Percentiles rank a stretch among this genome's conserved stretches.
Conservation (phyloP, 352 stramenopile species). For the Globisporangium acanthophoron region DNA sequence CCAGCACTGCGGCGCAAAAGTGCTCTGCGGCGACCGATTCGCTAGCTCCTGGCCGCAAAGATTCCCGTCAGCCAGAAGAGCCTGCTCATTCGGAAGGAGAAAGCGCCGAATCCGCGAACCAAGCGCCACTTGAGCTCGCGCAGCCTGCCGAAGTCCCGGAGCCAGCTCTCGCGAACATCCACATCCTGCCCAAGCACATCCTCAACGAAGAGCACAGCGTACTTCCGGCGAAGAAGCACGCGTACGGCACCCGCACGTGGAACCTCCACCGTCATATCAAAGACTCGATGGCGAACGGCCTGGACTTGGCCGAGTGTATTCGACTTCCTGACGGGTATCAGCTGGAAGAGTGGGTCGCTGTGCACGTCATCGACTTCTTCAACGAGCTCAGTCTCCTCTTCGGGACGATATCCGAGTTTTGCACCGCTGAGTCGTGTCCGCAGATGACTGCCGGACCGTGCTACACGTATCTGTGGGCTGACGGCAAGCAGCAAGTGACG, state of each 20-base stretch:
- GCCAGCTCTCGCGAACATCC: conserved; percentile 6
- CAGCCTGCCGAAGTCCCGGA: neutral
- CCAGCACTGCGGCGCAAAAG: neutral
- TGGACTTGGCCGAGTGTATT: conserved; percentile 59
- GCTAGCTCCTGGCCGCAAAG: neutral
- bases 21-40: no score
- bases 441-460: conserved; percentile 72
- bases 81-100: conserved; percentile 2
- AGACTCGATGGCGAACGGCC: conserved; percentile 44
- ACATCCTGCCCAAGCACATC: conserved; percentile 40
- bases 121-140: conserved; percentile 2
- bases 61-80: conserved; percentile 1
- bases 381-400: conserved; percentile 92
- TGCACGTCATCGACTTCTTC: conserved; percentile 90
- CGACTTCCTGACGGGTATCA: conserved; percentile 56
- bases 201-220: conserved; percentile 54
- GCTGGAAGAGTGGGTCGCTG: conserved; percentile 63
- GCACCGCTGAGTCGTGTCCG: conserved; percentile 52
- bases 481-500: conserved; percentile 43
- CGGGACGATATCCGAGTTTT: conserved; percentile 85
- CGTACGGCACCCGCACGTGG: conserved; percentile 52
- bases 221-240: conserved; percentile 48
- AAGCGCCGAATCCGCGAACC: neutral
- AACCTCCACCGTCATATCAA: conserved; percentile 71
- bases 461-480: conserved; percentile 88